A percentile compares a stretch with the other conserved stretches of the same genome.
Conservation (phyloP, 768 basidiomycete species). For the Galerina sulciceps region DNA sequence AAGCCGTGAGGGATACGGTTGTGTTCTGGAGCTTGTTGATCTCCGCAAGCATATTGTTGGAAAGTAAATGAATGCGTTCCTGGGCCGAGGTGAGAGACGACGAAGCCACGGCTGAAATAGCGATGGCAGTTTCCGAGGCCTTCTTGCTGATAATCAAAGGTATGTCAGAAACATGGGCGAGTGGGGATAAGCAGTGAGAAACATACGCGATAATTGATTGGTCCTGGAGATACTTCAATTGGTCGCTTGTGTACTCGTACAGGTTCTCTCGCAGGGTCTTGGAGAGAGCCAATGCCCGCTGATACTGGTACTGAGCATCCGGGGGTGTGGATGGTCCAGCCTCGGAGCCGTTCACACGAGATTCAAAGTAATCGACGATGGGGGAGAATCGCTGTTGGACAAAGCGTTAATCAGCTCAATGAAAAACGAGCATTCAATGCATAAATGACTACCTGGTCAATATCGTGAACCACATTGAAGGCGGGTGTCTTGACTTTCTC, state of each 20-base stretch:
- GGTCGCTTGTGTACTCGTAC: constrained; percentile 69
- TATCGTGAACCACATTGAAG: constrained; percentile 61
- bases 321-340: constrained; percentile 49
- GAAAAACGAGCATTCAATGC: neutral
- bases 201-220: constrained; percentile 70
- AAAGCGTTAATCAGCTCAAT: neutral
- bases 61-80: constrained; percentile 59
- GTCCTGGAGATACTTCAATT: constrained; percentile 68
- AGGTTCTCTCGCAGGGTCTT: constrained; percentile 66
- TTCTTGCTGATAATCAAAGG: constrained; percentile 52
- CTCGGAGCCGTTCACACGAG: constrained; percentile 49
- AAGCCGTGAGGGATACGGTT: constrained; percentile 51
- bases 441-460: constrained; percentile 64
- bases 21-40: constrained; percentile 69
- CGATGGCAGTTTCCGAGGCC: constrained; percentile 68
- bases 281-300: constrained; percentile 71
- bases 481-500: constrained; percentile 69
- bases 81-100: constrained; percentile 60
- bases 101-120: constrained; percentile 63
- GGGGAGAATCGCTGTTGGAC: constrained; percentile 66
- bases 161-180: constrained; percentile 8
- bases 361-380: constrained; percentile 72
- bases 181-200: neutral
- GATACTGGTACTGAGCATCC: constrained; percentile 75
- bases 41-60: constrained; percentile 68